Base-by-base conservation (phyloP, 306 rosid species). In the Cucumis hystrix region DNA sequence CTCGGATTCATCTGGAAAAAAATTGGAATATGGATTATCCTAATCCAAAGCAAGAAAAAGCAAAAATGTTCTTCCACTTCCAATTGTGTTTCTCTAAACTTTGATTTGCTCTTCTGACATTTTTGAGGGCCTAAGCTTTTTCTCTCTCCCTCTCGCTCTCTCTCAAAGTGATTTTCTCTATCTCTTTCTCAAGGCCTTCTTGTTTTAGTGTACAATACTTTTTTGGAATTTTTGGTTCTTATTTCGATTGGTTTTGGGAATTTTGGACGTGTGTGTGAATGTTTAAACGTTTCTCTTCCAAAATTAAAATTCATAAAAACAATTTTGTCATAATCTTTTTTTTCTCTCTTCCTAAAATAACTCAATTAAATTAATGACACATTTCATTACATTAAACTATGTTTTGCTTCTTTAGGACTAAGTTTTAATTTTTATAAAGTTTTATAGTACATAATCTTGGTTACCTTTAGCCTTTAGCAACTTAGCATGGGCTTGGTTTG, bases 1-100 rank as follows among this genome's bases (percentile, higher is more conserved):
- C 86, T 87, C 6, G 96, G 87, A 95, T 90, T 91, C 98, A 91
- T 93, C 77, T 79, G 73, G 65, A 63, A 59, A 56, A 33, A 28
- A 49, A 64, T 3, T 8, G 10, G 69, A 35, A 52, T 47, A 77
- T 40, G 17, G 76, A 25, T 45, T 8, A 21, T 20, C 37, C 37
- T 2, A 33, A 33, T 43, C 2, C 3, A 18, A 37, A 57, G 33
- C 17, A 9, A 14, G 77, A 15, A 40, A 13, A 4, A 75, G 7
- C n/a, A 6, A 17, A 25, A 76, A 62, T 28, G 58, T 47, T 18
- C 33, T 70, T 61, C 58, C 8, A 17, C 65, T 33, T 52, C 8
- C 20, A 15, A 2, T 7, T 16, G 20, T 16, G 20, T 4, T 58
- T 63, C 33, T 49, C 69, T 71, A 35, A 63, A 39, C 78, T 78